Base-by-base conservation (phyloP, 305 asterid genomes). In the Rubia tinctorum region DNA sequence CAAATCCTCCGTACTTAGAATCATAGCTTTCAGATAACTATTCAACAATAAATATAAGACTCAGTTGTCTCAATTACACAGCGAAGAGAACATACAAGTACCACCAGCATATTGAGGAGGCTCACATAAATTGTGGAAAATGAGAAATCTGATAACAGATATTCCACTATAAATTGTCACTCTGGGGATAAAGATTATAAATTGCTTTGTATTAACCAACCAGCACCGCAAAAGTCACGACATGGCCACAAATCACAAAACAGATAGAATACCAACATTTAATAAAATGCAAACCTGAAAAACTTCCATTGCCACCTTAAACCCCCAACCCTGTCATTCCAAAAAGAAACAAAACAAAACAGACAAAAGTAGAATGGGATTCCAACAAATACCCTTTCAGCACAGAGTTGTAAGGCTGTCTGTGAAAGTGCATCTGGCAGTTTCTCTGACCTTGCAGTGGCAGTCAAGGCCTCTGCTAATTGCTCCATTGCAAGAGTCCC, bases 401-500 rank as follows among this genome's bases (percentile, higher is more conserved):
- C 97, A 80, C 97, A 94, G 67, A 77, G 82, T 49, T 76, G 90
- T 82, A 90, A 68, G 49, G 95, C 90, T 64, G 73, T 82, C 79
- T 86, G 88, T 0, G 83, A 73, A 76, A 94, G 86, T 79, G 87
- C 98, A 61, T 86, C 88, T 7, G 94, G 86, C 75, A 91, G 82
- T 73, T 91, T 94, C 53, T 81, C 71, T 14, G 88, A 86, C 58
- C 76, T 83, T 58, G 97, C 96, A 72, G 68, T 60, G 72, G 91
- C 76, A 51, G 92, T 78, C 77, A 94, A 73, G 45, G 99, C 98
- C 78, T 94, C 95, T 23, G 97, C 85, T 64, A 94, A 85, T 77
- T 94, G 99, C 78, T 91, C 97, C 42, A 94, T 90, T 39, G 97
- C 99, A 75, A 85, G 86, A 8, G 85, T 42, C 73, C 99, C 99